A percentile compares a stretch with the other conserved stretches of the same genome.
These are phyloP conservation scores for Pleurotus pulmonarius DNA, from an alignment of 768 basidiomycete species.

Conservation along the genomic window DNA sequence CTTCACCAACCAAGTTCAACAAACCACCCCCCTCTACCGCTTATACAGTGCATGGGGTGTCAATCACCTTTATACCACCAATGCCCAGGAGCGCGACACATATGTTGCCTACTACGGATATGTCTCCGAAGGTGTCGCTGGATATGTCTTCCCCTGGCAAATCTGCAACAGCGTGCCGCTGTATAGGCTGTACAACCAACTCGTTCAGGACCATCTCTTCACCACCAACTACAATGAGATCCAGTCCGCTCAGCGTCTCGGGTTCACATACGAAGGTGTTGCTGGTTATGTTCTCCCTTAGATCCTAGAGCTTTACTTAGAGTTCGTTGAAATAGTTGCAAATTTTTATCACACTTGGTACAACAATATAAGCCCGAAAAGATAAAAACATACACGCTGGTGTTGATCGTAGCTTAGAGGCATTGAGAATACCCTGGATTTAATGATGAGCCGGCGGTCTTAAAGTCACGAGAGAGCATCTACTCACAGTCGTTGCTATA, in stretches of 20 bases:
- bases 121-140: conserved; percentile 8
- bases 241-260: background rate
- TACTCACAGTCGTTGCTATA: conserved; percentile 1
- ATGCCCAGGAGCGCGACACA: conserved; percentile 7
- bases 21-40: conserved; percentile 13
- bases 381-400: no score
- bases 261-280: background rate
- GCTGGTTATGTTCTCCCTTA: background rate
- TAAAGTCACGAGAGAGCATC: no score
- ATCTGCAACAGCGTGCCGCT: conserved; percentile 2
- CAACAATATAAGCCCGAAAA: no score
- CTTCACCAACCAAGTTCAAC: conserved; percentile 4
- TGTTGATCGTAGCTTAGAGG: no score
- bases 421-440: no score
- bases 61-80: conserved; percentile 14
- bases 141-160: conserved; percentile 10
- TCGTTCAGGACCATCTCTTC: background rate
- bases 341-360: no score
- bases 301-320: no score
- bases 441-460: no score
- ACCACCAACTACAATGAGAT: conserved; percentile 1
- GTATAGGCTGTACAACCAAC: conserved; percentile 1
- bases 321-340: no score
- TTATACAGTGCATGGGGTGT: conserved; percentile 7
- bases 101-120: conserved; percentile 6